Conservation (phyloP, 1,139 yeast species). For the Kurtzmaniella quercitrusa region DNA sequence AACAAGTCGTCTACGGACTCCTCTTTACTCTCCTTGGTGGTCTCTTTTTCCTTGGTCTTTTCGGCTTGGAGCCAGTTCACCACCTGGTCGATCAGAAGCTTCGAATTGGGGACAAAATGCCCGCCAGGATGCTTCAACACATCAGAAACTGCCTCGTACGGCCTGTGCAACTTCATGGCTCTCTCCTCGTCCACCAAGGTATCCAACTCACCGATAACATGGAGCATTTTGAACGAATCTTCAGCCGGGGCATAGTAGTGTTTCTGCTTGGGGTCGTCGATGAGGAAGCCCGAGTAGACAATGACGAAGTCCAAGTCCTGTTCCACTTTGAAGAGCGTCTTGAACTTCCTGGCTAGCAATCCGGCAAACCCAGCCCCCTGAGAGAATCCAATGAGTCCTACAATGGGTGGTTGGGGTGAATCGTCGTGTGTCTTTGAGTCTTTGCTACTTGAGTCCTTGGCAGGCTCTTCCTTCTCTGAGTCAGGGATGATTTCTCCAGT, state of each 20-base stretch:
- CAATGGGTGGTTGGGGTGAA: conserved; percentile 20
- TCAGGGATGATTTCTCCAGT: conserved; percentile 30
- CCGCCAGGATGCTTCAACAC: conserved; percentile 77
- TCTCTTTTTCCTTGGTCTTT: conserved; percentile 12
- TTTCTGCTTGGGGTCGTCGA: conserved; percentile 41
- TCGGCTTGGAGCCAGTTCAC: conserved; percentile 45
- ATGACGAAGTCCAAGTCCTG: conserved; percentile 59
- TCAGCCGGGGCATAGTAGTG: conserved; percentile 28
- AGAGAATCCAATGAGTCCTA: conserved; percentile 42
- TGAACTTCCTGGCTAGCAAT: conserved; percentile 28
- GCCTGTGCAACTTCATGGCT: conserved; percentile 52
- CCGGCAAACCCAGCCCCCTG: conserved; percentile 54
- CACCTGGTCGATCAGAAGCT: conserved; percentile 54
- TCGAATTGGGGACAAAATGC: conserved; percentile 78
- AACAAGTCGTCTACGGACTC: conserved; percentile 30
- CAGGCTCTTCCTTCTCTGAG: conserved; percentile 12
- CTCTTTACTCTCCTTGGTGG: conserved; percentile 11
- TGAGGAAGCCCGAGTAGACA: conserved; percentile 71
- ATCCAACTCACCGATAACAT: conserved; percentile 82
- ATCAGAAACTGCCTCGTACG: conserved; percentile 42
- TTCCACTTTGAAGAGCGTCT: conserved; percentile 21
- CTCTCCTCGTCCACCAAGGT: conserved; percentile 81
- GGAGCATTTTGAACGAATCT: conserved; percentile 44
- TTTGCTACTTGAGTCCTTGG: conserved; percentile 15
- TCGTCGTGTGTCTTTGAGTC: conserved; percentile 12